Evolutionary conservation across 768 basidiomycete genomes (phyloP).

Genomic region (Rhizopogon rudus): DNA sequence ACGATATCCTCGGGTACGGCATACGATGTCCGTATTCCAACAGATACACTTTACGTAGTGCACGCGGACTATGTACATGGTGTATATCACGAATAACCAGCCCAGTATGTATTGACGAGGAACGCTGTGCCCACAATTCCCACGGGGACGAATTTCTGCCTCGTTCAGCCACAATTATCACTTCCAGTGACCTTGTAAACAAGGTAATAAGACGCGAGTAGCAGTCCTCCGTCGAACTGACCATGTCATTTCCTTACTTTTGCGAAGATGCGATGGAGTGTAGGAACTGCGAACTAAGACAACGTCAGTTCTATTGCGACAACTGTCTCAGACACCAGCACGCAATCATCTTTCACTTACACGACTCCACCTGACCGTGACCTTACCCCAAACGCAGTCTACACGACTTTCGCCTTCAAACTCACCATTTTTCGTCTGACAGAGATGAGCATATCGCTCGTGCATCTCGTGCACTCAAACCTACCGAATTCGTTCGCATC

Average conservation of each 20-base stretch:
- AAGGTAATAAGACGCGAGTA: too few relatives aligned
- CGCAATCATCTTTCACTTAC: slow-evolving; percentile 15
- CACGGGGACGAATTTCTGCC: too few relatives aligned
- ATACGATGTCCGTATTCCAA: too few relatives aligned
- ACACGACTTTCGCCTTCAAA: slow-evolving; percentile 55
- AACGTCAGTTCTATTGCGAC: slow-evolving; percentile 71
- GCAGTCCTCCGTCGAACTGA: too few relatives aligned
- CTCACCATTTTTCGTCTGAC: slow-evolving; percentile 50
- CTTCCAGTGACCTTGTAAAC: too few relatives aligned
- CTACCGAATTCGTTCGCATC: slow-evolving; percentile 38
- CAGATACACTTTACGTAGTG: too few relatives aligned
- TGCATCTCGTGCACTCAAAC: slow-evolving; percentile 43
- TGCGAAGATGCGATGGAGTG: slow-evolving; percentile 56
- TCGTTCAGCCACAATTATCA: too few relatives aligned
- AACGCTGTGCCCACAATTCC: too few relatives aligned
- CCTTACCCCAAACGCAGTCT: slow-evolving; percentile 30
- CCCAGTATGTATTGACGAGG: too few relatives aligned
- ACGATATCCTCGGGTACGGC: too few relatives aligned
- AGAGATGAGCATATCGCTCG: slow-evolving; percentile 56
- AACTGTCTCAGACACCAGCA: slow-evolving; percentile 66
- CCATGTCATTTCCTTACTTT: neutral
- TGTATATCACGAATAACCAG: too few relatives aligned
- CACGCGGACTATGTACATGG: too few relatives aligned
- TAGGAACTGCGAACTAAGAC: slow-evolving; percentile 65
- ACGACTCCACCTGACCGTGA: neutral